Evolutionary conservation across 129 eudicot species (phyloP).

Genomic region (Lactuca saligna): DNA sequence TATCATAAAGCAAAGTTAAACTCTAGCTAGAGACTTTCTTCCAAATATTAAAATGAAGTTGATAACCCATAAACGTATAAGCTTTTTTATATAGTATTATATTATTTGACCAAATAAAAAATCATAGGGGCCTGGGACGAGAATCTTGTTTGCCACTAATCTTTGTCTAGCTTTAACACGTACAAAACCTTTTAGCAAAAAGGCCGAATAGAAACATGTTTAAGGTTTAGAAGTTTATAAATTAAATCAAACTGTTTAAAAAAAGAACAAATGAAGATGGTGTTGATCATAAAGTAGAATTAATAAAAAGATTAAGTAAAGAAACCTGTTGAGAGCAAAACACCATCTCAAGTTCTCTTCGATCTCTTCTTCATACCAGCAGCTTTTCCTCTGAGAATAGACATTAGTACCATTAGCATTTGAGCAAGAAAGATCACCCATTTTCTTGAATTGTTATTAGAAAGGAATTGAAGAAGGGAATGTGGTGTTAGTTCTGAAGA

Average conservation of each 20-base stretch:
- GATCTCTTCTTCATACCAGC: conserved; percentile 88
- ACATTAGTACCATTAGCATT: conserved; percentile 32
- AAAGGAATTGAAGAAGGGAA: background rate
- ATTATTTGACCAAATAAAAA: conserved; percentile 2
- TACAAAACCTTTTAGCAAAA: conserved; percentile 36
- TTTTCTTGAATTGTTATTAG: conserved; percentile 18
- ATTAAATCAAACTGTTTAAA: background rate
- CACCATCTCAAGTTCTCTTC: conserved; percentile 87
- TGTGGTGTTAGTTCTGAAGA: conserved; percentile 18
- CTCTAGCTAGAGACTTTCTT: background rate
- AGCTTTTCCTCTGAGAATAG: conserved; percentile 64
- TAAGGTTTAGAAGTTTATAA: background rate
- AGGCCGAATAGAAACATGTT: conserved; percentile 1
- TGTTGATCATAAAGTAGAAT: background rate
- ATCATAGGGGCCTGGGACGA: conserved; percentile 5
- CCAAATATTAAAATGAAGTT: background rate
- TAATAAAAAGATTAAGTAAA: background rate
- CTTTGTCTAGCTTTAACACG: conserved; percentile 32
- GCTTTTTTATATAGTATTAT: background rate
- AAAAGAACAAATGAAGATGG: background rate
- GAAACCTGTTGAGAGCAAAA: conserved; percentile 70
- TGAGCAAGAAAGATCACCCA: conserved; percentile 69
- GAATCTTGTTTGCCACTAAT: conserved; percentile 20
- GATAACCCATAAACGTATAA: background rate
- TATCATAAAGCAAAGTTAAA: background rate